phyloP scores from a whole-genome alignment of 495 filamentous ascomycete species.

The Chlorociboria aeruginascens region DNA sequence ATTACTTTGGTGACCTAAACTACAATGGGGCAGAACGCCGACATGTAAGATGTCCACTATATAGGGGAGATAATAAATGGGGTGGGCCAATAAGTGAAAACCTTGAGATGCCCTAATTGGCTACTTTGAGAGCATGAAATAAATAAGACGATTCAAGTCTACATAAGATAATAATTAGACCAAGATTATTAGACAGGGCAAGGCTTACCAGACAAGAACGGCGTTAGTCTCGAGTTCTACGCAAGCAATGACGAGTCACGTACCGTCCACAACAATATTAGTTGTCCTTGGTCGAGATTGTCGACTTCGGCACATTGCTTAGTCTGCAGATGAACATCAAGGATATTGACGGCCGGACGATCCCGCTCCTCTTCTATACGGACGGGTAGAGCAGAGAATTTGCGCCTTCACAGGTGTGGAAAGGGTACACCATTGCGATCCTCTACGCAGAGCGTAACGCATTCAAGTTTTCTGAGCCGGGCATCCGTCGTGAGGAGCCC shows the following conservation, averaged over 20 bases:
- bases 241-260: slow-evolving; percentile 4
- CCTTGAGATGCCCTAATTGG: neutral
- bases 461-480: slow-evolving; percentile 14
- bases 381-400: slow-evolving; percentile 19
- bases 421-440: slow-evolving; percentile 23
- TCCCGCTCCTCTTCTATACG: slow-evolving; percentile 23
- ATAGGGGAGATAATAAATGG: neutral
- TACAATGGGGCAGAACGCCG: neutral
- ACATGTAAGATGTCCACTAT: neutral
- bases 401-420: slow-evolving; percentile 15
- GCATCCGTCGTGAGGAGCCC: slow-evolving; percentile 22
- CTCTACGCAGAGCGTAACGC: slow-evolving; percentile 20
- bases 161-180: no score
- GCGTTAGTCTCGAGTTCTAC: slow-evolving; percentile 14
- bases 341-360: slow-evolving; percentile 14
- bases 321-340: slow-evolving; percentile 19
- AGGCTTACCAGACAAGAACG: slow-evolving; percentile 19
- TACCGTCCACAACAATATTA: slow-evolving; percentile 18
- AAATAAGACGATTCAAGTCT: no score
- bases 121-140: neutral
- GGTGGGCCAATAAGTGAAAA: neutral
- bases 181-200: no score
- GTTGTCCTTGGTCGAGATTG: slow-evolving; percentile 26
- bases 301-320: slow-evolving; percentile 14
- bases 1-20: neutral